Evolutionary conservation across 192 early-diverging fungal genomes (phyloP), one percentile per base, ranked within the genome.

Genomic region (Coemansia sp.): DNA sequence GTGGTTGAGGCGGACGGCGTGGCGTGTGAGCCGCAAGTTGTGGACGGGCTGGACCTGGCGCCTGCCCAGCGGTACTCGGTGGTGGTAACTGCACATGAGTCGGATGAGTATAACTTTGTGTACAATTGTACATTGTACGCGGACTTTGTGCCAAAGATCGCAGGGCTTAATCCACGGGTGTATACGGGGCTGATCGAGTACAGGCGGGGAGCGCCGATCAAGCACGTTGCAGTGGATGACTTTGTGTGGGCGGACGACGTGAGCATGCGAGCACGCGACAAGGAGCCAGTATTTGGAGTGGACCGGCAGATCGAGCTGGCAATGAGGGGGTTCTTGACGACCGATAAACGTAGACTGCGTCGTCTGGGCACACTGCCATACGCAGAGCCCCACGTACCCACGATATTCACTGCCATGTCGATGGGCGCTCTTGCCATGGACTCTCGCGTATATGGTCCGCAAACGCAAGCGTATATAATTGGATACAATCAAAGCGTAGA

Each of bases 1-100:
- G 80, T 94, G 25, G 89, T 94, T 62, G 93, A 94, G 75, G 82
- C 83, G 43, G 91, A 92, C 50, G 91, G 91, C 51, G 82, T 81
- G 43, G 68, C 86, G 57, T 76, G 81, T 6, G 54, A 85, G 41
- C 85, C 84, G 16, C 71, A 62, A 22, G 71, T 64, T 8, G 85
- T 85, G n/a, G 59, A 80, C 5, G 77, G 71, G 22, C 71, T 91
- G 50, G 82, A 90, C 53, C 63, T 84, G 17, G 70, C 85, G 37
- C 85, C 85, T 4, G 93, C 87, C 1, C 91, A 93, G 69, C 87
- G 93, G 29, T 82, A 87, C 72, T 91, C 91, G 38, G 87, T 92
- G 3, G 81, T 94, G 2, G 86, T 93, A 23, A 89, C 82, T 2
- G 89, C 91, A n/a, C 82, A 79, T 37, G 67, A 85, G 53, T 68